These are phyloP conservation scores for Trichoderma sp. DNA, from an alignment of 2,329 filamentous ascomycete species.

Conservation along the genomic window DNA sequence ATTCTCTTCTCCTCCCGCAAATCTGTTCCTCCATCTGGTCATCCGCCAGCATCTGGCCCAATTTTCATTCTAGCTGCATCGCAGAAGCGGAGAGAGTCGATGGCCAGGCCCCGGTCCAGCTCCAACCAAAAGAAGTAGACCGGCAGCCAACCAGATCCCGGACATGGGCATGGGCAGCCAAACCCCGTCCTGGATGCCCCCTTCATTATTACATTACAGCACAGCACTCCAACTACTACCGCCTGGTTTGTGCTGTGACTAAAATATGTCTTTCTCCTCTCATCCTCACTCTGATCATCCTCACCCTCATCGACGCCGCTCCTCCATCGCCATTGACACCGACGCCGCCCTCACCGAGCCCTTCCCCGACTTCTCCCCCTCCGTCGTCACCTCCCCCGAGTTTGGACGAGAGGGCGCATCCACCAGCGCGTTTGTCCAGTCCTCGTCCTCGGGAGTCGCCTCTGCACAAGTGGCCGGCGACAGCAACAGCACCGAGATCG, in stretches of 20 bases:
- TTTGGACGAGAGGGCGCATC: neutral
- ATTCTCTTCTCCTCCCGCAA: neutral
- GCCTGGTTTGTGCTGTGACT: neutral
- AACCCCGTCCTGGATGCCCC: slow-evolving; percentile 16
- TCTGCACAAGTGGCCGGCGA: slow-evolving; percentile 17
- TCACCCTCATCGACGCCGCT: slow-evolving; percentile 9
- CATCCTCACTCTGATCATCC: neutral
- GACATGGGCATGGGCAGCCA: slow-evolving; percentile 12
- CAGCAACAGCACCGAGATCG: slow-evolving; percentile 46
- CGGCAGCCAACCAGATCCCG: slow-evolving; percentile 16
- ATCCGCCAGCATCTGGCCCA: neutral
- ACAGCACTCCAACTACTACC: neutral
- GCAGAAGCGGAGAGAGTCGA: neutral
- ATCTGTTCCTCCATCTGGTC: neutral
- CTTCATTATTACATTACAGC: slow-evolving; percentile 2
- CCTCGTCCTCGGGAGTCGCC: neutral
- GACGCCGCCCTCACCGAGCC: neutral
- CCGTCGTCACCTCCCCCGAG: neutral
- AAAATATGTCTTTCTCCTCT: neutral
- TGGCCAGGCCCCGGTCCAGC: neutral
- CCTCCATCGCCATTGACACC: slow-evolving; percentile 9
- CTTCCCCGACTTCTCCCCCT: slow-evolving; percentile 7
- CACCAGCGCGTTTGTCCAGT: slow-evolving; percentile 4
- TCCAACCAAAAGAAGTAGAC: neutral
- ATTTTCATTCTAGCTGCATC: slow-evolving; percentile 15